Base-by-base conservation (phyloP, 345 rosid genomes). In the Brassica rapa region DNA sequence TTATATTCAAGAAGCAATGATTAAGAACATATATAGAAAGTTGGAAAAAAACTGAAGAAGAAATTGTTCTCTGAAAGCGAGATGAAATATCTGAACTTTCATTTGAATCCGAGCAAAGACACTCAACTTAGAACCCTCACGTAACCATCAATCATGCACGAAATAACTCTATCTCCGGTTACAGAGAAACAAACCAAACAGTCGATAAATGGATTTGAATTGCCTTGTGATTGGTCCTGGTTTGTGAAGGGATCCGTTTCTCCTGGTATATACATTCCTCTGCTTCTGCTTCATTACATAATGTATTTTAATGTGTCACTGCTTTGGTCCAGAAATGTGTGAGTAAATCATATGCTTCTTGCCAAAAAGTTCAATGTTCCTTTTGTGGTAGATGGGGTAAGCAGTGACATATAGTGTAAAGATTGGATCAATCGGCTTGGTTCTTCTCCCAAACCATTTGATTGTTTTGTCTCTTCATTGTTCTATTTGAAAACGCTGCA, bases 141-240 rank as follows among this genome's bases (percentile, higher is more conserved):
- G 35, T 32, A 32, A 32, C 35, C 35, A 32, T 32, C 35, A 32
- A 32, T 32, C 35, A 32, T 32, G 35, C 35, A 32, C 35, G 35
- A 6, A 32, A 32, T 32, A 32, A 32, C 35, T 32, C 35, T 27
- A 32, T 32, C 35, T 32, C 35, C 35, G 35, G 35, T 46, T 82
- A 78, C 86, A 94, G 97, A 88, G 65, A 88, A 88, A 83, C 85
- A 93, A 14, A 32, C 35, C 35, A 32, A 32, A 97, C 92, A 88
- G 86, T 92, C 57, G 84, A 84, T 82, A 91, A 87, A 73, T 94
- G 98, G 98, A 84, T 92, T 94, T 87, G 98, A 32, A 94, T 88
- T 94, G 96, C 69, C 88, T 94, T 78, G 93, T 92, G 1, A 86
- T 91, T 75, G 98, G 98, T 70, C 98, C 98, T 68, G 98, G 98